Conservation (phyloP, 2,329 filamentous ascomycete species). For the Endoconidiophora laricicola region DNA sequence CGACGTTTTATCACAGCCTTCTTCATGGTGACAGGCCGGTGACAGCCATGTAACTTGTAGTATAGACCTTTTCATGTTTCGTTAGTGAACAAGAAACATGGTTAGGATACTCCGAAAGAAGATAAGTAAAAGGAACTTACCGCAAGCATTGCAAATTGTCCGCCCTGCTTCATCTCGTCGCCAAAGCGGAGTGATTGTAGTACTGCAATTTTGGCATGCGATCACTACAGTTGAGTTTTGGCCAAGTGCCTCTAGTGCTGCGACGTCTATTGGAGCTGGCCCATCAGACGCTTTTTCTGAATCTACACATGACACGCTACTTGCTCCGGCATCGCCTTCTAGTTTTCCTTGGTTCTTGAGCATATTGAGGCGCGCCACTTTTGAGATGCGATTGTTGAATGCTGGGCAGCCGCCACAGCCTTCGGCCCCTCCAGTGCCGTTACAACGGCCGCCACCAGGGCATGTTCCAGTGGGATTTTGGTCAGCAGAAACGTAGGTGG, state of each 20-base stretch:
- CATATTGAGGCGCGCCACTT: slow-evolving; percentile 56
- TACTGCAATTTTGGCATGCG: slow-evolving; percentile 92
- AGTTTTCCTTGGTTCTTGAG: slow-evolving; percentile 26
- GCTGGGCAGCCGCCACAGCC: slow-evolving; percentile 92
- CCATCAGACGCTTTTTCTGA: slow-evolving; percentile 7
- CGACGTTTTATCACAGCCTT: slow-evolving; percentile 91
- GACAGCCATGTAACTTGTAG: slow-evolving; percentile 86
- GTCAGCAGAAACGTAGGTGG: slow-evolving; percentile 64
- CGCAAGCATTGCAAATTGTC: slow-evolving; percentile 97
- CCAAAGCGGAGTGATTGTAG: slow-evolving; percentile 93
- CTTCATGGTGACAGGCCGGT: slow-evolving; percentile 95
- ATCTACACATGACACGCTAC: slow-evolving; percentile 12
- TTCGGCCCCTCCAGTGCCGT: slow-evolving; percentile 87
- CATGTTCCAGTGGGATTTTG: slow-evolving; percentile 71
- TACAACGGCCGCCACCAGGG: slow-evolving; percentile 85
- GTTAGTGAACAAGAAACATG: slow-evolving; percentile 68
- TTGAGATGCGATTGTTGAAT: slow-evolving; percentile 91
- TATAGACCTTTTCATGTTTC: slow-evolving; percentile 53
- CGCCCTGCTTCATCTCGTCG: slow-evolving; percentile 84
- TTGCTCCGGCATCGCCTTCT: slow-evolving; percentile 19
- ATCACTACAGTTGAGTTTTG: slow-evolving; percentile 50
- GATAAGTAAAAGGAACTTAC: slow-evolving; percentile 36
- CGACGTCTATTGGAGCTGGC: slow-evolving; percentile 20
- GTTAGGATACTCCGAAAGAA: slow-evolving; percentile 29
- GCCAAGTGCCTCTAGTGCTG: slow-evolving; percentile 27